These are phyloP conservation scores for Oenanthe javanica DNA, from an alignment of 140 eudicot genomes.

Conservation along the genomic window DNA sequence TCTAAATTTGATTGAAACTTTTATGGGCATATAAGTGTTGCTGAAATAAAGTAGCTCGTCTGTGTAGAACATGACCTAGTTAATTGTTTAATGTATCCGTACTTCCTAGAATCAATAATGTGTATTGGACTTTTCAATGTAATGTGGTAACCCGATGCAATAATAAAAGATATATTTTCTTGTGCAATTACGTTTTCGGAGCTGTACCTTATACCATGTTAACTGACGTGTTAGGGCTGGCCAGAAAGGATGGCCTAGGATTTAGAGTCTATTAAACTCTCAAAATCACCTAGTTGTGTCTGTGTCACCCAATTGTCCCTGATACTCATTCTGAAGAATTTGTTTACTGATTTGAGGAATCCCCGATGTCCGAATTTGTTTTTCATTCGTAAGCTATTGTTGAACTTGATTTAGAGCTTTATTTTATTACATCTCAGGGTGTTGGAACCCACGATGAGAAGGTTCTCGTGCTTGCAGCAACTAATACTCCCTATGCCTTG, in stretches of 20 bases:
- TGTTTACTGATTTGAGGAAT: background rate
- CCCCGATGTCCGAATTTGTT: no score
- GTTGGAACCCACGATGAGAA: slow-evolving; percentile 58
- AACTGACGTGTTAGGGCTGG: no score
- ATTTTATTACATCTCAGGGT: slow-evolving; percentile 31
- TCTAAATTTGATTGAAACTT: background rate
- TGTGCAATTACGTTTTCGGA: no score
- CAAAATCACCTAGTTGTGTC: background rate
- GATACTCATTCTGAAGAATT: background rate
- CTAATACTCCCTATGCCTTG: slow-evolving; percentile 64
- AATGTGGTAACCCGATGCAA: background rate
- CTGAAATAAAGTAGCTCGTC: background rate
- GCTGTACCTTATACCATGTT: no score
- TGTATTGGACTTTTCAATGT: background rate
- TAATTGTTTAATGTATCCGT: background rate
- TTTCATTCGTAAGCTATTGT: background rate
- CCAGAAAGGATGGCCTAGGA: no score
- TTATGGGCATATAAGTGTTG: background rate
- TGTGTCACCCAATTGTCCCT: background rate
- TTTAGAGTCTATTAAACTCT: background rate
- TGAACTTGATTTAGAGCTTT: background rate
- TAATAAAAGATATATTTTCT: background rate
- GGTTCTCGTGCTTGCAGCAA: slow-evolving; percentile 75
- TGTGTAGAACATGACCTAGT: background rate
- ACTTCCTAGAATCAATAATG: background rate